A percentile compares a stretch with the other conserved stretches of the same genome.
Evolutionary conservation across 768 basidiomycete genomes (phyloP).

Genomic region (Chalciporus sphaerocephalus): DNA sequence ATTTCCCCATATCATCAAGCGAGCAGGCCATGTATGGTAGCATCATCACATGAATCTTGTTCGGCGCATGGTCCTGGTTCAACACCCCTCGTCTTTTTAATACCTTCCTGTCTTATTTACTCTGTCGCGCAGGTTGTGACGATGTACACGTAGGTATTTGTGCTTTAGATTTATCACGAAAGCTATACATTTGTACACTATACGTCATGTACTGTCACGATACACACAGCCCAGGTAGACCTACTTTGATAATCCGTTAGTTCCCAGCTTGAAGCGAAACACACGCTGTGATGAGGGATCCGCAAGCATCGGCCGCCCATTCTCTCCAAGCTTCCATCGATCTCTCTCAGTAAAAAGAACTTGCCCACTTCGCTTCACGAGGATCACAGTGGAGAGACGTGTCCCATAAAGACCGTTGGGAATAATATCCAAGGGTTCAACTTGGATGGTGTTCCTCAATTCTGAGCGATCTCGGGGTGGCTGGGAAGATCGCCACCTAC

Average conservation of each 20-base stretch:
- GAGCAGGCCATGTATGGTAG: slow-evolving; percentile 55
- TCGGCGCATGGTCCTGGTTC: background rate
- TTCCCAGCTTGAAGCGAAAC: slow-evolving; percentile 44
- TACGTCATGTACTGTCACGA: slow-evolving; percentile 31
- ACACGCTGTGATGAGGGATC: slow-evolving; percentile 44
- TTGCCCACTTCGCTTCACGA: slow-evolving; percentile 55
- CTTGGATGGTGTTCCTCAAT: slow-evolving; percentile 60
- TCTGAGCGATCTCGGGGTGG: slow-evolving; percentile 48
- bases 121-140: slow-evolving; percentile 32
- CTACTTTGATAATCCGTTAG: slow-evolving; percentile 14
- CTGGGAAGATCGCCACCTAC: slow-evolving; percentile 31
- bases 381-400: slow-evolving; percentile 66
- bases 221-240: slow-evolving; percentile 16
- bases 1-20: slow-evolving; percentile 57
- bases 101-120: slow-evolving; percentile 21
- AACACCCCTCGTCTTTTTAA: background rate
- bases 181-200: slow-evolving; percentile 28
- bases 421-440: slow-evolving; percentile 44
- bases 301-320: slow-evolving; percentile 38
- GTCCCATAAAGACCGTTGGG: slow-evolving; percentile 51
- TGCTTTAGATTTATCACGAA: slow-evolving; percentile 27
- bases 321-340: slow-evolving; percentile 46
- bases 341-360: slow-evolving; percentile 72
- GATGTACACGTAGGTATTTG: slow-evolving; percentile 24
- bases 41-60: slow-evolving; percentile 46